phyloP scores from a whole-genome alignment of 345 rosid genomes.

The Boechera retrofracta region DNA sequence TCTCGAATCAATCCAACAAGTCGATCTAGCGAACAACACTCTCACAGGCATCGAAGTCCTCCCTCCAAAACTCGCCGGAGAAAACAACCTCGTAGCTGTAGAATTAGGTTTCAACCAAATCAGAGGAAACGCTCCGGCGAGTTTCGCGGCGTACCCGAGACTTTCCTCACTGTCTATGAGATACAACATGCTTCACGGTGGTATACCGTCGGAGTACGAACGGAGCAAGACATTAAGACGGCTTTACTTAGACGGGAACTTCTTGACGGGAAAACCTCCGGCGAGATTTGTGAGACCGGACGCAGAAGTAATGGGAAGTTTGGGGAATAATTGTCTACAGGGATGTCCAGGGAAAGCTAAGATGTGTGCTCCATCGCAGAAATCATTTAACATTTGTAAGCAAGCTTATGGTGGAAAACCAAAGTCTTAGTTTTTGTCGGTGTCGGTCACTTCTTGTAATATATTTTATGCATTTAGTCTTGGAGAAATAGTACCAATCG shows the following conservation, averaged over 20 bases:
- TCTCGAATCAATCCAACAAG: slow-evolving; percentile 73
- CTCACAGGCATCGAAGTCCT: slow-evolving; percentile 60
- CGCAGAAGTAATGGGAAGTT: slow-evolving; percentile 63
- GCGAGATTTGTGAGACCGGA: slow-evolving; percentile 50
- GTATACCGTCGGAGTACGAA: slow-evolving; percentile 69
- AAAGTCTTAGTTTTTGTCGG: slow-evolving; percentile 48
- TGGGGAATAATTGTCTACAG: slow-evolving; percentile 86
- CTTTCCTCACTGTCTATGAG: slow-evolving; percentile 75
- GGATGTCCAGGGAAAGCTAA: slow-evolving; percentile 76
- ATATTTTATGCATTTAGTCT: not conserved
- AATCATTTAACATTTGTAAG: slow-evolving; percentile 67
- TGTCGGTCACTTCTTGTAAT: slow-evolving; percentile 36
- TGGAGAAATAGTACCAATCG: not conserved
- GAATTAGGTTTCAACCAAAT: slow-evolving; percentile 81
- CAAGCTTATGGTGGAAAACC: slow-evolving; percentile 84
- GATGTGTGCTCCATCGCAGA: slow-evolving; percentile 84
- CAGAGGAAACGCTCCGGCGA: slow-evolving; percentile 56
- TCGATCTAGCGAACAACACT: slow-evolving; percentile 75
- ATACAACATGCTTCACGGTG: slow-evolving; percentile 71
- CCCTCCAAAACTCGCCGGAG: slow-evolving; percentile 45
- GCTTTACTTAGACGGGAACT: slow-evolving; percentile 83
- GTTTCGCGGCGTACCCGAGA: slow-evolving; percentile 60
- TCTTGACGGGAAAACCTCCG: slow-evolving; percentile 82
- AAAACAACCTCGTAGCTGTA: slow-evolving; percentile 70
- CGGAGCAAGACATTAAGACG: slow-evolving; percentile 58